These are phyloP conservation scores for Aspergillus awamori DNA, from an alignment of 2,329 filamentous ascomycete genomes.

Conservation along the genomic window DNA sequence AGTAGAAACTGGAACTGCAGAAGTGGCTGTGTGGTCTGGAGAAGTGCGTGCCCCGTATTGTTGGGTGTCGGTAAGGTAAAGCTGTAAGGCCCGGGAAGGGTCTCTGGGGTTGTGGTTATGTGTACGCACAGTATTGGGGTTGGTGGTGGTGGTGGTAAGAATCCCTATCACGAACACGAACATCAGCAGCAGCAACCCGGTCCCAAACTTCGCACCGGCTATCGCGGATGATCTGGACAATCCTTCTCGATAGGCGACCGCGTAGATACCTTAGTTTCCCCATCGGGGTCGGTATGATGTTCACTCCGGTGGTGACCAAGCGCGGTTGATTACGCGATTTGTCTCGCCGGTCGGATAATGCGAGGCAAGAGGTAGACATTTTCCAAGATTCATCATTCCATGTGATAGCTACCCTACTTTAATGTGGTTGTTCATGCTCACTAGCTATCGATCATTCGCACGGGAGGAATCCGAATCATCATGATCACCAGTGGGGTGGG, in stretches of 20 bases:
- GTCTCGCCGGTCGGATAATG: slow-evolving; percentile 9
- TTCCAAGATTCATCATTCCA: slow-evolving; percentile 9
- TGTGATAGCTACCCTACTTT: slow-evolving; percentile 16
- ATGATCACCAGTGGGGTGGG: background rate
- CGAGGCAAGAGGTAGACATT: background rate
- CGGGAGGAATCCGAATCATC: background rate
- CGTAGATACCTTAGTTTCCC: background rate
- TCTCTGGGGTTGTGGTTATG: background rate
- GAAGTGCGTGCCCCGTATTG: slow-evolving; percentile 29
- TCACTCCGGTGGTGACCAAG: slow-evolving; percentile 5
- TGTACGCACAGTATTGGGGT: too few relatives aligned
- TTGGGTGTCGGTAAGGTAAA: slow-evolving; percentile 10
- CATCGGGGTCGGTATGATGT: background rate
- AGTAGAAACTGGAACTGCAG: slow-evolving; percentile 25
- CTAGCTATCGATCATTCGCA: background rate
- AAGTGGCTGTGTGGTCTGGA: slow-evolving; percentile 28
- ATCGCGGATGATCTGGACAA: slow-evolving; percentile 30
- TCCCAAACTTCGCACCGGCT: slow-evolving; percentile 23
- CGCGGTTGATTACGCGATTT: slow-evolving; percentile 10
- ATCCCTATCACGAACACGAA: slow-evolving; percentile 10
- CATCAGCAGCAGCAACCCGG: background rate
- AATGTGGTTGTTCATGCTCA: too few relatives aligned
- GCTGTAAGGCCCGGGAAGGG: background rate
- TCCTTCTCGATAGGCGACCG: slow-evolving; percentile 14
- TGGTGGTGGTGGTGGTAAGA: slow-evolving; percentile 11